Evolutionary conservation across 1,139 yeast species (phyloP), one percentile per base, ranked within the genome.

Genomic region (Kurtzmaniella quercitrusa): DNA sequence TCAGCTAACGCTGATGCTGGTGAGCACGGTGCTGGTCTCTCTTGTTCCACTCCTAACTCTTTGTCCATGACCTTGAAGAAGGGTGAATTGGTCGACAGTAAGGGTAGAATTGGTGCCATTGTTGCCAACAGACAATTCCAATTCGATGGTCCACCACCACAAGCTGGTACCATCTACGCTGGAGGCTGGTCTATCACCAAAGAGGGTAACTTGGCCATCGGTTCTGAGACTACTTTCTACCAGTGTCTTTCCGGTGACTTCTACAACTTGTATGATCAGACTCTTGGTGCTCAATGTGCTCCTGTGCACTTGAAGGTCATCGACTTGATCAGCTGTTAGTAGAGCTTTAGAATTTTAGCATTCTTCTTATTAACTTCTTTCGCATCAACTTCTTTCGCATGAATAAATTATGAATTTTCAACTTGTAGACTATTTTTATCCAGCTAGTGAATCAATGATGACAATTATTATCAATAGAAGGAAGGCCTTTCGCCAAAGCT

Each of bases 111-210:
- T 53, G 93, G 93, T 60, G 80, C 90, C 47, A 84, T 85, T 66
- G 93, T 85, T 57, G 85, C 91, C 50, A 84, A 84, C 82, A 79
- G 85, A 73, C 93, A 85, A 74, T 84, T 85, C 84, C 93, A 85
- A 73, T 85, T 85, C 59, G 93, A 85, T 62, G 93, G 93, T 65
- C 94, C 93, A 56, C 90, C 91, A 68, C 93, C 93, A 59, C 94
- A 85, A 76, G 91, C 93, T 48, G 94, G 94, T 67, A 77, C 90
- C 56, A 81, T 85, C 67, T 85, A 82, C 68, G 94, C 94, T 60
- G 87, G 81, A 48, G 94, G 94, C 54, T 86, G 94, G 94, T 74
- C 86, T 41, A 67, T 84, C 56, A 74, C 83, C 47, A 57, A 64
- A 45, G 84, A 79, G 44, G 89, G 89, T 56, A 62, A 71, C 72